Conservation (phyloP, 179 eudicot genomes). For the Carnegiea gigantea region DNA sequence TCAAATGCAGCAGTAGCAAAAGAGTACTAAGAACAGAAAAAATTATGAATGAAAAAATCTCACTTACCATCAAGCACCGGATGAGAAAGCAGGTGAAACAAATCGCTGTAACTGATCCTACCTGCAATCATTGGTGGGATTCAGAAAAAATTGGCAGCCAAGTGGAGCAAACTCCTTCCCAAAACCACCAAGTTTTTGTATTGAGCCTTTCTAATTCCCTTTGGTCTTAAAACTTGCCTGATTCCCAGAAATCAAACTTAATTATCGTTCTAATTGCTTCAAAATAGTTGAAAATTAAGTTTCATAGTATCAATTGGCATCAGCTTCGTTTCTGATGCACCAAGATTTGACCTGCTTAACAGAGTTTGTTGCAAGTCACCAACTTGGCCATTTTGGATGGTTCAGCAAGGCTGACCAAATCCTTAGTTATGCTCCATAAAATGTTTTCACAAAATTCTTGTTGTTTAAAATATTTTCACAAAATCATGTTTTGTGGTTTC, state of each 20-base stretch:
- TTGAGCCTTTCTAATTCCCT: not conserved
- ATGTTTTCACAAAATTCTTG: too few species aligned
- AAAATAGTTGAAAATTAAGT: not conserved
- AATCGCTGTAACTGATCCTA: constrained; percentile 81
- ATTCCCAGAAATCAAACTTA: not conserved
- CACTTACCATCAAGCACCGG: constrained; percentile 81
- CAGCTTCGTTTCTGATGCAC: not conserved
- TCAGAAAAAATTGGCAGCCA: constrained; percentile 8
- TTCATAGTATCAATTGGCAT: too few species aligned
- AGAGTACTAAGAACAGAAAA: not conserved
- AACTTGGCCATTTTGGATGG: not conserved
- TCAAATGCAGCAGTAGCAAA: not conserved
- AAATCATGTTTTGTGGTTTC: too few species aligned
- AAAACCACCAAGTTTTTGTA: not conserved
- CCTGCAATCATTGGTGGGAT: constrained; percentile 42
- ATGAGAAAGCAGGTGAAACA: constrained; percentile 84
- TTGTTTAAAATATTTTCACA: too few species aligned
- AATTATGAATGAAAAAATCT: not conserved
- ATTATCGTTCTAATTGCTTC: not conserved
- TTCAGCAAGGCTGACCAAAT: not conserved
- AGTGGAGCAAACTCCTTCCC: not conserved
- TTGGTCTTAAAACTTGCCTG: not conserved
- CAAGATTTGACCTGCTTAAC: not conserved
- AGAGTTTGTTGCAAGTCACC: not conserved
- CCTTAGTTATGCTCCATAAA: too few species aligned